A percentile compares a stretch with the other conserved stretches of the same genome.
Conservation (phyloP, 331 rosid species). For the Acacia pycnantha region DNA sequence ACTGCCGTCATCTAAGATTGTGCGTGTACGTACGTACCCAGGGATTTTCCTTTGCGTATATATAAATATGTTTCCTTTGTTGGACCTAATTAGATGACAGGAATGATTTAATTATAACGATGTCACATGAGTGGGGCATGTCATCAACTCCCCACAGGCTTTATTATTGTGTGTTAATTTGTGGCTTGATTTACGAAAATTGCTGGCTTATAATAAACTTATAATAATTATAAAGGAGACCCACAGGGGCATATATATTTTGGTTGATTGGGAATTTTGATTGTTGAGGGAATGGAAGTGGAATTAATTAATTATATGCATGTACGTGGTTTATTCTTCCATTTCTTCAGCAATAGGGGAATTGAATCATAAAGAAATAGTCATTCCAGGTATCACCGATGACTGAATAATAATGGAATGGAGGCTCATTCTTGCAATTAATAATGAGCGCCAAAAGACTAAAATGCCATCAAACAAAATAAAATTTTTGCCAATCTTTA, state of each 20-base stretch:
- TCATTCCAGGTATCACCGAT: no score
- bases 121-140: constrained; percentile 44
- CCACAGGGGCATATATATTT: neutral
- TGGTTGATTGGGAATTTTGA: neutral
- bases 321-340: neutral
- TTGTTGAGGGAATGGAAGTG: neutral
- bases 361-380: neutral
- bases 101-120: constrained; percentile 35
- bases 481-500: no score
- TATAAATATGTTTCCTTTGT: constrained; percentile 1
- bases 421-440: neutral
- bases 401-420: neutral
- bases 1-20: constrained; percentile 45
- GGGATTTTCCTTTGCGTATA: constrained; percentile 19
- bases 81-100: constrained; percentile 27
- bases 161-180: constrained; percentile 47
- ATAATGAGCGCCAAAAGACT: neutral
- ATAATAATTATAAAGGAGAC: neutral
- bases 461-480: neutral
- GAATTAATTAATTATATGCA: neutral
- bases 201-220: neutral
- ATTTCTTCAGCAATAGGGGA: neutral
- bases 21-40: constrained; percentile 39
- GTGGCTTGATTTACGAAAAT: neutral
- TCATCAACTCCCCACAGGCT: constrained; percentile 41